Conservation (phyloP, 2,329 filamentous ascomycete species). For the Allantophomopsis lycopodina region DNA sequence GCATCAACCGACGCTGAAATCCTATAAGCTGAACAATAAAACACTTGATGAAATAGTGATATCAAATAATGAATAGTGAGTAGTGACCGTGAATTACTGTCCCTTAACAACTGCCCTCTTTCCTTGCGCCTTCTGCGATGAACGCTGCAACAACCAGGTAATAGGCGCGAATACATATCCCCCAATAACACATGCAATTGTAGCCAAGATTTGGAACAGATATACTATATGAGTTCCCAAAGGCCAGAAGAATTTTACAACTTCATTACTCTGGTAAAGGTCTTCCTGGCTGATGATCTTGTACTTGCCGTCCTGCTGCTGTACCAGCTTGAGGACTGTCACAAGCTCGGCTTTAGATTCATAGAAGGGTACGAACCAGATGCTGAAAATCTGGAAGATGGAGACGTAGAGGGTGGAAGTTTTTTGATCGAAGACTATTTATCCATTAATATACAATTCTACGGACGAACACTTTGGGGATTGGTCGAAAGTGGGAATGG, state of each 20-base stretch:
- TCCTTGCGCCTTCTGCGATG: no score
- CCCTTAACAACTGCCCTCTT: no score
- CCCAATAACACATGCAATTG: slow-evolving; percentile 48
- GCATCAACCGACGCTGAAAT: no score
- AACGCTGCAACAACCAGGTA: no score
- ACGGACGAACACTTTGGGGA: background rate
- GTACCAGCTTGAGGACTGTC: slow-evolving; percentile 49
- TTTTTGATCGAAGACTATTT: slow-evolving; percentile 50
- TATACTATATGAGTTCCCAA: slow-evolving; percentile 42
- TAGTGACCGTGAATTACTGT: no score
- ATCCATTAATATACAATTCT: background rate
- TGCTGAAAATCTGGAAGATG: slow-evolving; percentile 60
- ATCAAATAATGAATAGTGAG: no score
- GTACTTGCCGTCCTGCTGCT: slow-evolving; percentile 34
- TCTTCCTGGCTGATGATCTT: slow-evolving; percentile 70
- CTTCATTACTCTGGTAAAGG: slow-evolving; percentile 65
- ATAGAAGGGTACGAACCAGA: slow-evolving; percentile 70
- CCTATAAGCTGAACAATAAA: no score
- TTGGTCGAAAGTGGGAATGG: background rate
- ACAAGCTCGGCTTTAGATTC: slow-evolving; percentile 52
- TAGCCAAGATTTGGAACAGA: slow-evolving; percentile 50
- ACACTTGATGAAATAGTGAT: no score
- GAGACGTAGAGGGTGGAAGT: slow-evolving; percentile 59
- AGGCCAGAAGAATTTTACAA: slow-evolving; percentile 57
- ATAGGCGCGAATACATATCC: slow-evolving; percentile 6